Evolutionary conservation across 306 rosid genomes (phyloP).

Genomic region (Astragalus glycyphyllos): DNA sequence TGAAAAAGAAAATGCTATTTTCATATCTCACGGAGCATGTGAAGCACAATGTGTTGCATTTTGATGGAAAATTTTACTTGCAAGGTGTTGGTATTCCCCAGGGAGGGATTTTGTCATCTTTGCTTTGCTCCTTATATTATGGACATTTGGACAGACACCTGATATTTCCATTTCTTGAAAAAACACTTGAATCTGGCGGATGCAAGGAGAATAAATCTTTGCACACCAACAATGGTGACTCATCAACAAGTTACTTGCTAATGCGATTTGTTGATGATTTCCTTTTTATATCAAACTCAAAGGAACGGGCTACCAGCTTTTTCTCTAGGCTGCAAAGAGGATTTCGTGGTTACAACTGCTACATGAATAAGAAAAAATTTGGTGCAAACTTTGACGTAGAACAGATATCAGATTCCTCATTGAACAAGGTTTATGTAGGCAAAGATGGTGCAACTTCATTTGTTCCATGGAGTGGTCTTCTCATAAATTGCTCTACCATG

Average conservation of each 20-base stretch:
- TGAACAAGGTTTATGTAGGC: slow-evolving; percentile 57
- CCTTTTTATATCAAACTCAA: slow-evolving; percentile 83
- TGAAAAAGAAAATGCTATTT: slow-evolving; percentile 55
- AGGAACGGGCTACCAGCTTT: slow-evolving; percentile 69
- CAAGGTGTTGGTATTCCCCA: slow-evolving; percentile 88
- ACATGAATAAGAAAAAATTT: slow-evolving; percentile 80
- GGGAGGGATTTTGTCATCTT: slow-evolving; percentile 86
- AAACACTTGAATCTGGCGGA: slow-evolving; percentile 45
- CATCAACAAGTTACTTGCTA: slow-evolving; percentile 50
- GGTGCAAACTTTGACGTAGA: slow-evolving; percentile 69
- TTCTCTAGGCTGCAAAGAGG: slow-evolving; percentile 77
- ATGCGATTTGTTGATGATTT: slow-evolving; percentile 79
- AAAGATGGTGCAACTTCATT: slow-evolving; percentile 64
- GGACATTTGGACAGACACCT: slow-evolving; percentile 77
- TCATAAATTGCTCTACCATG: slow-evolving; percentile 72
- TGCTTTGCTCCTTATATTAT: slow-evolving; percentile 82
- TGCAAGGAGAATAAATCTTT: slow-evolving; percentile 42
- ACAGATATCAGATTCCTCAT: slow-evolving; percentile 43
- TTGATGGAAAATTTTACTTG: slow-evolving; percentile 73
- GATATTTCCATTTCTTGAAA: slow-evolving; percentile 75
- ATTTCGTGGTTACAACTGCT: slow-evolving; percentile 82
- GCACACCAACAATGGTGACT: slow-evolving; percentile 36
- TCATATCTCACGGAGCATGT: slow-evolving; percentile 63
- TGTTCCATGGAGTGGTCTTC: slow-evolving; percentile 90
- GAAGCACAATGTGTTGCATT: slow-evolving; percentile 75